A percentile compares a stretch with the other conserved stretches of the same genome.
Conservation (phyloP, 495 filamentous ascomycete species). For the Hypoxylon crocopeplum region DNA sequence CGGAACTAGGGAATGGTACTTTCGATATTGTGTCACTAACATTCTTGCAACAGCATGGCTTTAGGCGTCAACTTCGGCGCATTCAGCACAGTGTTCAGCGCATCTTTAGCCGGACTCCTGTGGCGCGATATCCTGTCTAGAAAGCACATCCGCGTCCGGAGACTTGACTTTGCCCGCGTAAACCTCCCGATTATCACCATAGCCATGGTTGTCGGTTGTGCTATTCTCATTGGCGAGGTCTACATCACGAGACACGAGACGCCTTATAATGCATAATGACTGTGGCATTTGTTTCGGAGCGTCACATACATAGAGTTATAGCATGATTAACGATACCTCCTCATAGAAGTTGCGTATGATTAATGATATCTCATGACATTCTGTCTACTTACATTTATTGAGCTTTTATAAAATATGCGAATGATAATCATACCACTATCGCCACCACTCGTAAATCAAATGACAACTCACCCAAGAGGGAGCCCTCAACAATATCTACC, state of each 20-base stretch:
- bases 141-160: slow-evolving; percentile 65
- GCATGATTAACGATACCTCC: slow-evolving; percentile 14
- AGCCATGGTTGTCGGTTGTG: slow-evolving; percentile 66
- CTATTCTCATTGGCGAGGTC: slow-evolving; percentile 64
- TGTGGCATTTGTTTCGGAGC: neutral
- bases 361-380: slow-evolving; percentile 14
- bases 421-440: no score
- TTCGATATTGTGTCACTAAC: no score
- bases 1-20: no score
- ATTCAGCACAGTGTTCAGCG: slow-evolving; percentile 70
- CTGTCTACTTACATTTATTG: neutral
- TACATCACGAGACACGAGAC: slow-evolving; percentile 54
- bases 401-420: neutral
- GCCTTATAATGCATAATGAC: slow-evolving; percentile 20
- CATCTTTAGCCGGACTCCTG: slow-evolving; percentile 68
- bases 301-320: slow-evolving; percentile 13
- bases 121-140: slow-evolving; percentile 70
- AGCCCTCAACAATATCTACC: no score
- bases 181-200: slow-evolving; percentile 74
- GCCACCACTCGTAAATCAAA: no score
- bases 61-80: slow-evolving; percentile 73
- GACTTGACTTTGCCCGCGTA: slow-evolving; percentile 65
- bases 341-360: slow-evolving; percentile 3
- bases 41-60: slow-evolving; percentile 58
- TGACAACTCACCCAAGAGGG: no score